A percentile compares a stretch with the other conserved stretches of the same genome.
These are phyloP conservation scores for Lentinus brumalis DNA, from an alignment of 768 basidiomycete species.

Conservation along the genomic window DNA sequence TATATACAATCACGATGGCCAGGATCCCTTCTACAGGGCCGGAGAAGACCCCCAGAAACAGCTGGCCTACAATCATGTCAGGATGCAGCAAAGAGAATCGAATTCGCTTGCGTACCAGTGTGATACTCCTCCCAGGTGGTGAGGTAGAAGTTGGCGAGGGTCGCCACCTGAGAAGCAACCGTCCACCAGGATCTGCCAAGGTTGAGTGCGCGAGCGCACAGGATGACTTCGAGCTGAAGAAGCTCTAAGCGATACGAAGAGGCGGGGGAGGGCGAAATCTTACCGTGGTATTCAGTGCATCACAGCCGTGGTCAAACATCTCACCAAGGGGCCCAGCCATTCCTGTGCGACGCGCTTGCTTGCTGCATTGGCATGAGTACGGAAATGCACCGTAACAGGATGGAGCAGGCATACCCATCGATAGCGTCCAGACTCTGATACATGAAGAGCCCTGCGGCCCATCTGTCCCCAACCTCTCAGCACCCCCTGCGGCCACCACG, in stretches of 20 bases:
- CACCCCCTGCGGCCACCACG: background rate
- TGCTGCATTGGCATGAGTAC: constrained; percentile 46
- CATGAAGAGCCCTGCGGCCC: constrained; percentile 84
- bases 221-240: constrained; percentile 79
- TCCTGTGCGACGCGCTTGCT: constrained; percentile 92
- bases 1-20: constrained; percentile 75
- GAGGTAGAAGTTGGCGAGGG: constrained; percentile 71
- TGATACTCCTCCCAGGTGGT: constrained; percentile 87
- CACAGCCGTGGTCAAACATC: constrained; percentile 98
- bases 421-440: constrained; percentile 92
- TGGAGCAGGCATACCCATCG: constrained; percentile 63
- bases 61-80: constrained; percentile 65
- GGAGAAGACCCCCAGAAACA: constrained; percentile 91
- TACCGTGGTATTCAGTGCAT: constrained; percentile 94
- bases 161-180: constrained; percentile 76
- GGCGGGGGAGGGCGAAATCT: constrained; percentile 9
- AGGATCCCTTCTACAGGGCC: constrained; percentile 97
- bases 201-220: constrained; percentile 83
- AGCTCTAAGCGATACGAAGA: no score
- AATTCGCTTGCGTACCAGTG: constrained; percentile 53
- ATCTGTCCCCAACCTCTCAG: constrained; percentile 47
- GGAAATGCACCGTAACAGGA: background rate
- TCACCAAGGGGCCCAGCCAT: constrained; percentile 98
- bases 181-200: constrained; percentile 98
- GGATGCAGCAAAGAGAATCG: background rate